A percentile compares a stretch with the other conserved stretches of the same genome.
Evolutionary conservation across 2,329 filamentous ascomycete genomes (phyloP).

Genomic region (Rachicladosporium sp.): DNA sequence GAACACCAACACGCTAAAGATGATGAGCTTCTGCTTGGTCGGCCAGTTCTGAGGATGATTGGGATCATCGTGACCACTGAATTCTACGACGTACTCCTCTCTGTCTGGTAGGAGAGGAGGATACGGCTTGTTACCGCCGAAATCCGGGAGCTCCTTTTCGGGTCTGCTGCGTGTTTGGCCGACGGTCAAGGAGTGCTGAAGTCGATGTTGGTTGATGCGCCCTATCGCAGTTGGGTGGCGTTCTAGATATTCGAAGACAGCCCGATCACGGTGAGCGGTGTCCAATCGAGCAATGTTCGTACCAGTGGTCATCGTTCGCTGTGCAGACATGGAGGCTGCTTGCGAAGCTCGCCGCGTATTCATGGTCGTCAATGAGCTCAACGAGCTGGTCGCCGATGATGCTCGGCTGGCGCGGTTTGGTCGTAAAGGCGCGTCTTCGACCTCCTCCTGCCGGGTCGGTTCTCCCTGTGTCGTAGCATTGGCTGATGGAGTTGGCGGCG

Average conservation of each 20-base stretch:
- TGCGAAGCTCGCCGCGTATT: constrained; percentile 3
- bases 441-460: constrained; percentile 1
- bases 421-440: constrained; percentile 1
- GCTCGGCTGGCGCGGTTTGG: constrained; percentile 1
- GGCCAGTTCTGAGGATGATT: constrained; percentile 83
- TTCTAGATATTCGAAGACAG: constrained; percentile 38
- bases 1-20: constrained; percentile 57
- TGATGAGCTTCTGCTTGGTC: constrained; percentile 60
- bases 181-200: constrained; percentile 58
- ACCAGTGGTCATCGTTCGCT: too few species aligned
- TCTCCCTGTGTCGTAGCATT: not conserved
- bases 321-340: not conserved
- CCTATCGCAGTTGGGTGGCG: constrained; percentile 56
- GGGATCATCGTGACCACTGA: constrained; percentile 72
- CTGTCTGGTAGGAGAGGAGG: constrained; percentile 56
- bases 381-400: not conserved
- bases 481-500: too few species aligned
- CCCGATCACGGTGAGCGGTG: constrained; percentile 31
- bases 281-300: constrained; percentile 6
- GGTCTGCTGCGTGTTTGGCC: constrained; percentile 38
- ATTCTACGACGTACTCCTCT: constrained; percentile 69
- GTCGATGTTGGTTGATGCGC: constrained; percentile 56
- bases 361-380: not conserved
- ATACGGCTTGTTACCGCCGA: constrained; percentile 59
- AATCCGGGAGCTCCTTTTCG: constrained; percentile 49